Evolutionary conservation across 208 protist genomes (phyloP), one percentile per base, ranked within the genome.

Genomic region (Acanthamoeba culbertsoni): DNA sequence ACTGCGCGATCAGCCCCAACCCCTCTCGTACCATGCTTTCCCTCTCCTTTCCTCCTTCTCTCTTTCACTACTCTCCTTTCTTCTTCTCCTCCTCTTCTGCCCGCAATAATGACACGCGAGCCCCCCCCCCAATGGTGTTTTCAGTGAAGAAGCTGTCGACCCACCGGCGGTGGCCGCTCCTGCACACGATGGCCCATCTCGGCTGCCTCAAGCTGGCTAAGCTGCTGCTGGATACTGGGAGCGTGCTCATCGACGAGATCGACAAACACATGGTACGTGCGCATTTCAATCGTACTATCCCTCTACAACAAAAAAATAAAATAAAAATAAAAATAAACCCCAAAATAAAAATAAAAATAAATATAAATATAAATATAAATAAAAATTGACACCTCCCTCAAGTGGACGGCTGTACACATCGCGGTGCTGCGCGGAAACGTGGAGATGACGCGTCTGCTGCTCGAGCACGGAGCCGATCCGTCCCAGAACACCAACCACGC

Each of bases 371-470:
- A n/a, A n/a, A n/a, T n/a, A n/a, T n/a, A n/a, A n/a, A n/a, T n/a
- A n/a, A n/a, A n/a, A n/a, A n/a, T n/a, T n/a, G n/a, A n/a, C n/a
- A n/a, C n/a, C n/a, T n/a, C 23, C 28, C 35, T 84, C 12, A 12
- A 90, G 82, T 90, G 82, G 82, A 90, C 82, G 35, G 82, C 82
- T 6, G 20, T 90, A 10, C 82, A 90, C 31, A 35, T 90, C 37
- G 82, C 82, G 1, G 82, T 90, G 82, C 53, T 90, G 40, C 31
- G 28, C 33, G 82, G 57, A 2, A 53, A 90, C 35, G 48, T 90
- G 31, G 28, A 59, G 0, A 90, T 90, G 82, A 48, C 42, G n/a
- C 82, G 82, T 10, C 57, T 90, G 28, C 42, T 90, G 57, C 57
- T 90, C 26, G 55, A 90, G 57, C 57, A 90, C 82, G 57, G 57